Percentiles rank a stretch among this genome's conserved stretches.
Conservation (phyloP, 352 stramenopile genomes). For the Albugo candida region DNA sequence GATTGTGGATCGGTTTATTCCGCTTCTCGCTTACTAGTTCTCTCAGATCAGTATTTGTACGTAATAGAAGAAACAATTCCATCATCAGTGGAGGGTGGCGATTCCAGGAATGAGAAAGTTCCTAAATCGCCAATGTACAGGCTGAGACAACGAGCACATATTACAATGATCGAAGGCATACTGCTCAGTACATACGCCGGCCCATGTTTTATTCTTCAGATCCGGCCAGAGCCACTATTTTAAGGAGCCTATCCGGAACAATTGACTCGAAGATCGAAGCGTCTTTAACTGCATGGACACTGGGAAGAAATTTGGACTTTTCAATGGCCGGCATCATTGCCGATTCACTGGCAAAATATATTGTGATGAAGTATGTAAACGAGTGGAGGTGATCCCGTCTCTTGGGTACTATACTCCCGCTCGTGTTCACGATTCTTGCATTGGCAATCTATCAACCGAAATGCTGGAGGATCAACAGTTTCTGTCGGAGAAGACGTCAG, state of each 20-base stretch:
- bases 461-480: slow-evolving; percentile 65
- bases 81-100: no score
- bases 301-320: slow-evolving; percentile 74
- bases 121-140: slow-evolving; percentile 36
- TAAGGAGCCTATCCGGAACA: slow-evolving; percentile 57
- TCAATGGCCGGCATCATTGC: slow-evolving; percentile 76
- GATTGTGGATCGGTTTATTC: no score
- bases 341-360: slow-evolving; percentile 76
- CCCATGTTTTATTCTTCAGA: slow-evolving; percentile 53
- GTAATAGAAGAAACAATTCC: slow-evolving; percentile 41
- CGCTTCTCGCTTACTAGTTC: slow-evolving; percentile 16
- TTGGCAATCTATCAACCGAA: slow-evolving; percentile 69
- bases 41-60: slow-evolving; percentile 57
- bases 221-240: slow-evolving; percentile 26
- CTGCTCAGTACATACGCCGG: slow-evolving; percentile 66
- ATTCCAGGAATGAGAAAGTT: slow-evolving; percentile 27
- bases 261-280: slow-evolving; percentile 71
- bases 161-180: slow-evolving; percentile 51
- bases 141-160: slow-evolving; percentile 35
- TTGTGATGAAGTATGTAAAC: slow-evolving; percentile 61
- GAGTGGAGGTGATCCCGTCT: slow-evolving; percentile 60
- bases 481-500: slow-evolving; percentile 69
- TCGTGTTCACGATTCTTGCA: slow-evolving; percentile 56
- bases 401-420: slow-evolving; percentile 60
- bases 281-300: slow-evolving; percentile 74